Evolutionary conservation across 495 filamentous ascomycete species (phyloP), one percentile per base, ranked within the genome.

Genomic region (Podospora anserina): DNA sequence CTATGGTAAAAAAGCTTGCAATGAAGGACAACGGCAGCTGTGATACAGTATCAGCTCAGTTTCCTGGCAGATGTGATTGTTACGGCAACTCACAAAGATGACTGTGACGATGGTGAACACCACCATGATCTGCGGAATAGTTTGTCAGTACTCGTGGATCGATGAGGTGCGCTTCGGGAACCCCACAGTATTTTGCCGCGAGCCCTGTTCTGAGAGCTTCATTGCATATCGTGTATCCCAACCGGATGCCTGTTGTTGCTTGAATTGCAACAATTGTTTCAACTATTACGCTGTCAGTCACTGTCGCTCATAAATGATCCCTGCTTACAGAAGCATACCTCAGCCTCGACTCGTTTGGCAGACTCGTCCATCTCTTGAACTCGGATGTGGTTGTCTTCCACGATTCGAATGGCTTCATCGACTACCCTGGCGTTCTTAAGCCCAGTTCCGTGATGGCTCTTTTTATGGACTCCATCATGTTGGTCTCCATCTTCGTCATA

Each of bases 191-290:
- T 67, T 67, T 44, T 72, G 70, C 4, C 70, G 63, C 30, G 69
- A 67, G 2, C 63, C 49, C 23, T 69, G 64, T 30, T 72, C 70
- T 2, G 70, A 72, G 15, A 67, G 66, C 62, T 73, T 64, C 20
- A 64, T 63, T 0, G 71, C 66, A 49, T 66, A 70, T 7, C 72
- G 69, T 1, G 76, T 73, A 57, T 78, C 76, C 59, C 64, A 69
- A 6, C 70, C 70, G 49, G 68, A 75, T 5, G 75, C 69, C n/a
- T 78, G 70, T 54, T 75, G 77, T 27, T 70, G 67, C 63, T 78
- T 78, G 9, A 75, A 63, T n/a, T 74, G 67, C 5, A 74, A 68
- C 7, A 74, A 66, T 16, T 72, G 65, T 30, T 70, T 65, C 32
- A 74, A 57, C 66, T 71, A 3, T n/a, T n/a, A 19, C 3, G 5